Base-by-base conservation (phyloP, 768 basidiomycete species). In the Phaeotremella skinneri region DNA sequence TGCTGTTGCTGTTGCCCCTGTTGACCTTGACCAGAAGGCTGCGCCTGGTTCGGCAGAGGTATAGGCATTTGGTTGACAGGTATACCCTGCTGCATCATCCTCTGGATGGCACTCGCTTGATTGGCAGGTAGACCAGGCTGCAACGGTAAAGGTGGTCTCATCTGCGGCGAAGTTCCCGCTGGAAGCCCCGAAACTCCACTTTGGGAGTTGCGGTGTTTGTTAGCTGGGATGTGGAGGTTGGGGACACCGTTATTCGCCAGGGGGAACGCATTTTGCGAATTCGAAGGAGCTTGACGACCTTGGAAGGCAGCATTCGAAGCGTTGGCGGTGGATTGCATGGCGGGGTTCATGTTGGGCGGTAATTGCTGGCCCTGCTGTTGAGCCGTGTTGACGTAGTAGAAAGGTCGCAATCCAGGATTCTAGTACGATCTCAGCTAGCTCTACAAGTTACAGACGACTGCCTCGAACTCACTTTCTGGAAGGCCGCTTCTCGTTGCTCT, bases 221-320 rank as follows among this genome's bases (percentile, higher is more conserved):
- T 64, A 2, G 66, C 37, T 31, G 70, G 70, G 42, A 72, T 72
- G 41, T 72, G 70, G 4, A 72, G 63, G 45, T 72, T 72, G 9
- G 55, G 49, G 4, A 64, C 49, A 23, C 49, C 59, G 27, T 59
- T 62, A 21, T 49, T 31, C 17, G 25, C 26, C 4, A 55, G n/a
- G 16, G 53, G 45, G 55, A 56, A 68, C 55, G 6, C 43, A 21
- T 45, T 45, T 23, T 45, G 43, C 11, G 6, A 14, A 13, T 45
- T 13, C 43, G 13, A 21, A 23, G 21, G 43, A n/a, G n/a, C n/a
- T 45, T 45, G 43, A 13, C 43, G 43, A 45, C 21, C 21, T 45
- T 45, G 43, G 43, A 45, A 45, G 6, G 43, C 13, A 13, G 11
- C 13, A 21, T 13, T 45, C 20, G 43, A 23, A 39, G 21, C 32